phyloP scores from a whole-genome alignment of 805 yeast species.

The Saccharomycopsis fermentans region DNA sequence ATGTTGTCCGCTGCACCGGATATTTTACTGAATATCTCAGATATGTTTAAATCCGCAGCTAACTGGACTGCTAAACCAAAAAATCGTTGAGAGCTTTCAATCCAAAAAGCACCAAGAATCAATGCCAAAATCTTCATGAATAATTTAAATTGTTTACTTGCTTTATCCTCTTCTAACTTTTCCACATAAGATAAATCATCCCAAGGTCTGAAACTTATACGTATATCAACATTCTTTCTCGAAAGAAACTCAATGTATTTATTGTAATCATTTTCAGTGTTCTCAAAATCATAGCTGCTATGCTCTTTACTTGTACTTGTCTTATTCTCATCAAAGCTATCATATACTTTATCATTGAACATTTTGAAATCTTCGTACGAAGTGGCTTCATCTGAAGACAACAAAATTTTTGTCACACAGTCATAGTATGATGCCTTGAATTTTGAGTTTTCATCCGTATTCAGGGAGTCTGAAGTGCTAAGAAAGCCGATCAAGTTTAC shows the following conservation, averaged over 20 bases:
- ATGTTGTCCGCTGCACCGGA: slow-evolving; percentile 20
- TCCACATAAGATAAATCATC: slow-evolving; percentile 32
- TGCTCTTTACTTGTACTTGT: neutral
- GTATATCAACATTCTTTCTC: slow-evolving; percentile 20
- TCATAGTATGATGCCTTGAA: neutral
- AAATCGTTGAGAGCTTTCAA: slow-evolving; percentile 52
- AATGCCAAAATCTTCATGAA: slow-evolving; percentile 49
- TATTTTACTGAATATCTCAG: neutral
- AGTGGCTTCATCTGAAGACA: neutral
- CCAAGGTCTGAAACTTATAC: slow-evolving; percentile 17
- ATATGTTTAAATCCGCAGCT: slow-evolving; percentile 42
- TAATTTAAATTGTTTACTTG: slow-evolving; percentile 12
- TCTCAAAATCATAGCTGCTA: neutral
- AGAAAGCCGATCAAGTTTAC: slow-evolving; percentile 52
- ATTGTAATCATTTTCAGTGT: slow-evolving; percentile 9
- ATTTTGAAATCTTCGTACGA: neutral
- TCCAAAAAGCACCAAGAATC: slow-evolving; percentile 60
- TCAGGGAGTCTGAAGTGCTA: slow-evolving; percentile 31
- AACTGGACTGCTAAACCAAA: slow-evolving; percentile 60
- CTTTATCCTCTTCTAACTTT: slow-evolving; percentile 12
- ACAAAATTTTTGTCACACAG: neutral
- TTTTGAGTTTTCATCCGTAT: neutral
- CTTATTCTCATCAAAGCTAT: neutral
- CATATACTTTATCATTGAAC: neutral
- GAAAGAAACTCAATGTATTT: slow-evolving; percentile 6